Conservation (phyloP, 116 monocot genomes). For the Trichopus zeylanicus region DNA sequence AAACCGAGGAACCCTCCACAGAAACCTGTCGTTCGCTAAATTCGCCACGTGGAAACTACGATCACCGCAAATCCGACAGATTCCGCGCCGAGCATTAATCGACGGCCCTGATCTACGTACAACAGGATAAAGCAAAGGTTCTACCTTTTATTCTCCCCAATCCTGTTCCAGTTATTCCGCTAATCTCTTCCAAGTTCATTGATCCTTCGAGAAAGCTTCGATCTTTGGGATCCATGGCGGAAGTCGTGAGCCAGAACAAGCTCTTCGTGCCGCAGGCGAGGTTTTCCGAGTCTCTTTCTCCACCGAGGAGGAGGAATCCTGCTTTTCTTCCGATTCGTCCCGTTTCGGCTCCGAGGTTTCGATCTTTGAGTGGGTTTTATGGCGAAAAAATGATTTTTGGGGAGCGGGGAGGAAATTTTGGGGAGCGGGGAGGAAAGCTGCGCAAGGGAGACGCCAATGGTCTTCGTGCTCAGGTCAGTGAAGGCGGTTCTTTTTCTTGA, state of each 20-base stretch:
- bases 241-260: slow-evolving; percentile 4
- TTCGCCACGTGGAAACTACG: no score
- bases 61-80: no score
- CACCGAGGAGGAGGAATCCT: background rate
- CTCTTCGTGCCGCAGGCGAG: slow-evolving; percentile 4
- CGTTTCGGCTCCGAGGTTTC: background rate
- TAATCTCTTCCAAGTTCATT: background rate
- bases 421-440: background rate
- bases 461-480: slow-evolving; percentile 16
- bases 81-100: no score
- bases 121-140: no score
- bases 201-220: background rate
- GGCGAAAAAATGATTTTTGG: no score
- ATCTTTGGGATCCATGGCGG: slow-evolving; percentile 23
- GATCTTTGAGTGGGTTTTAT: no score
- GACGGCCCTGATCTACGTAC: no score
- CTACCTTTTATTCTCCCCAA: no score
- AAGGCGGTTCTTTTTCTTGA: background rate
- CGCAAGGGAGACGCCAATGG: slow-evolving; percentile 1
- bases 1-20: no score
- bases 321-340: background rate
- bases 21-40: no score
- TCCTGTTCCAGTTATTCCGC: no score
- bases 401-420: no score
- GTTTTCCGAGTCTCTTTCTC: background rate